Conservation (phyloP, 257 asterid species). For the Rauvolfia tetraphylla region DNA sequence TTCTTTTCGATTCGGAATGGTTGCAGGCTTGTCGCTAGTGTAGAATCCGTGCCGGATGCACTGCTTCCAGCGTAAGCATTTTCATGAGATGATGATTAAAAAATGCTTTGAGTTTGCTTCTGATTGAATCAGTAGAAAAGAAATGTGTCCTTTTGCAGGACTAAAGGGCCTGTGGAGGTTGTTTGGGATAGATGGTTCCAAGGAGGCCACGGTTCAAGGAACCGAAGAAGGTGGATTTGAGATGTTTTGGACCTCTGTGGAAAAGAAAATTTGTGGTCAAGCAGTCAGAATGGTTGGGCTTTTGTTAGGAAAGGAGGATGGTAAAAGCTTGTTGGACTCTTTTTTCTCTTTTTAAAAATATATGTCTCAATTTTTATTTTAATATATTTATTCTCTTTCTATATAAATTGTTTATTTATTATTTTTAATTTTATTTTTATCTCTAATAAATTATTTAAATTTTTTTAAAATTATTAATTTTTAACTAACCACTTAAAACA, state of each 20-base stretch:
- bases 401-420: too few relatives aligned
- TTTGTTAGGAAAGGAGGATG: too few relatives aligned
- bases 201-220: constrained; percentile 68
- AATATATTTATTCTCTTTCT: too few relatives aligned
- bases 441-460: too few relatives aligned
- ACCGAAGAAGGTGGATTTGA: constrained; percentile 70
- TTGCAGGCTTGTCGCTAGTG: constrained; percentile 50
- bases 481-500: too few relatives aligned
- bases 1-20: background rate
- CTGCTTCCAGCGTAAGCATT: constrained; percentile 65
- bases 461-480: too few relatives aligned
- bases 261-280: too few relatives aligned
- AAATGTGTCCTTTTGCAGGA: constrained; percentile 36
- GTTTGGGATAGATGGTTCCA: constrained; percentile 94
- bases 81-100: background rate
- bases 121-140: background rate
- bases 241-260: background rate
- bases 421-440: too few relatives aligned
- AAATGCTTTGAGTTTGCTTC: background rate
- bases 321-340: too few relatives aligned
- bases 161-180: constrained; percentile 56
- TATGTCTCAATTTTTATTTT: too few relatives aligned
- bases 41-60: constrained; percentile 71
- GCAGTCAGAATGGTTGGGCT: too few relatives aligned
- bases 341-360: too few relatives aligned